Evolutionary conservation across 1,139 yeast species (phyloP).

Genomic region (Candida albicans): DNA sequence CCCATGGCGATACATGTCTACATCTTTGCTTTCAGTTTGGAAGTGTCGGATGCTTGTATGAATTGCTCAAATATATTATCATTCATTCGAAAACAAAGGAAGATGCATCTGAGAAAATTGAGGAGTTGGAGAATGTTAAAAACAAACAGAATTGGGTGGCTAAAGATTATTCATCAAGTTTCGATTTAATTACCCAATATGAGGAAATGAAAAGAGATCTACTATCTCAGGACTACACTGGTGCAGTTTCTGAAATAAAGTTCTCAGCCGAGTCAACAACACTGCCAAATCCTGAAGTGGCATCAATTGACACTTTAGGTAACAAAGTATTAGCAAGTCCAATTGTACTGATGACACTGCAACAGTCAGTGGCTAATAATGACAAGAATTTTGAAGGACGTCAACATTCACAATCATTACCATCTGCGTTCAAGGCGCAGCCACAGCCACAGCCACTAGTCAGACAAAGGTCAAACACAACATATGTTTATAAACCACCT

Average conservation of each 20-base stretch:
- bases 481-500: constrained; percentile 17
- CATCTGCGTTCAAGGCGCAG: constrained; percentile 17
- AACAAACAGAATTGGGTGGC: constrained; percentile 75
- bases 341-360: constrained; percentile 30
- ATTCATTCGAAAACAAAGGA: constrained; percentile 20
- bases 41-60: constrained; percentile 59
- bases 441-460: constrained; percentile 11
- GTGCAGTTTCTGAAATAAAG: neutral
- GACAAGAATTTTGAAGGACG: constrained; percentile 14
- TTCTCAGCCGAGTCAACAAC: neutral
- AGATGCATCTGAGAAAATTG: constrained; percentile 45
- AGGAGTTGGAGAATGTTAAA: constrained; percentile 25
- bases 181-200: constrained; percentile 38
- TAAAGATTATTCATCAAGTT: constrained; percentile 53
- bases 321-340: constrained; percentile 38
- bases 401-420: constrained; percentile 40
- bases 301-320: constrained; percentile 16
- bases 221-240: constrained; percentile 6
- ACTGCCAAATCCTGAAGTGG: neutral
- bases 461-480: constrained; percentile 29
- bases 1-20: constrained; percentile 70
- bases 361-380: constrained; percentile 2
- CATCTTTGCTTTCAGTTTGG: constrained; percentile 84
- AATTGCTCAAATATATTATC: constrained; percentile 46
- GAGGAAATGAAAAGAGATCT: constrained; percentile 22